Evolutionary conservation across 768 basidiomycete species (phyloP).

Genomic region (Hydnomerulius pinastri): DNA sequence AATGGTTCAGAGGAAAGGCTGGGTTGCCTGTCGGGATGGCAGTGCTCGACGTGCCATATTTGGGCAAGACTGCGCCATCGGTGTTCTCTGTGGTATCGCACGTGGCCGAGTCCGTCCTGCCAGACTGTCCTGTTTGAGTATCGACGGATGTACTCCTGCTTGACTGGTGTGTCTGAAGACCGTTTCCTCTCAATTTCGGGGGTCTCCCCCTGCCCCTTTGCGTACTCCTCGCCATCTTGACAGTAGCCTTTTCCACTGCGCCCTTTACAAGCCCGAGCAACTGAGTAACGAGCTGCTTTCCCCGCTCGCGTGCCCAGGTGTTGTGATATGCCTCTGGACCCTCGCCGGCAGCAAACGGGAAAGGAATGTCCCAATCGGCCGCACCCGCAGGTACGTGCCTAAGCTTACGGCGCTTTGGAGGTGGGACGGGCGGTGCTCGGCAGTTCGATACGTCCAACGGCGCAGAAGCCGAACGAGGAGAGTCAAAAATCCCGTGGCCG

Average conservation of each 20-base stretch:
- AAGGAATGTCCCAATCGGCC: slow-evolving; percentile 81
- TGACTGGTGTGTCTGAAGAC: slow-evolving; percentile 33
- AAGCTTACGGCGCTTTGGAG: slow-evolving; percentile 62
- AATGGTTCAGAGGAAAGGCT: slow-evolving; percentile 37
- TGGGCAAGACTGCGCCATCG: not conserved
- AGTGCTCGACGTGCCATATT: not conserved
- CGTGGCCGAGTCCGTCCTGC: not conserved
- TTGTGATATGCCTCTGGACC: slow-evolving; percentile 65
- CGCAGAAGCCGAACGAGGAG: not conserved
- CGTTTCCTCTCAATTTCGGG: slow-evolving; percentile 27
- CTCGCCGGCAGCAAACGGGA: slow-evolving; percentile 71
- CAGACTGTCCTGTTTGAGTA: not conserved
- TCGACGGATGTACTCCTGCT: slow-evolving; percentile 30
- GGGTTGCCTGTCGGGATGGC: not conserved
- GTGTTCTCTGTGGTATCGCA: not conserved
- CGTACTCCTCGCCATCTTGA: slow-evolving; percentile 37
- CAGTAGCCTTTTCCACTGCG: slow-evolving; percentile 62
- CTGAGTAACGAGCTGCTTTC: slow-evolving; percentile 61
- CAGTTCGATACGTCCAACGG: not conserved
- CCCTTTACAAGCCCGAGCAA: slow-evolving; percentile 59
- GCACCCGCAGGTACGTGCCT: slow-evolving; percentile 77
- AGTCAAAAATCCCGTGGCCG: slow-evolving; percentile 8
- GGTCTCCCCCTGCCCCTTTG: not conserved
- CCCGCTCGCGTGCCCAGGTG: slow-evolving; percentile 67
- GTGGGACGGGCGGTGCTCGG: slow-evolving; percentile 14